Evolutionary conservation across 257 asterid species (phyloP).

Genomic region (Thymus quinquecostatus): DNA sequence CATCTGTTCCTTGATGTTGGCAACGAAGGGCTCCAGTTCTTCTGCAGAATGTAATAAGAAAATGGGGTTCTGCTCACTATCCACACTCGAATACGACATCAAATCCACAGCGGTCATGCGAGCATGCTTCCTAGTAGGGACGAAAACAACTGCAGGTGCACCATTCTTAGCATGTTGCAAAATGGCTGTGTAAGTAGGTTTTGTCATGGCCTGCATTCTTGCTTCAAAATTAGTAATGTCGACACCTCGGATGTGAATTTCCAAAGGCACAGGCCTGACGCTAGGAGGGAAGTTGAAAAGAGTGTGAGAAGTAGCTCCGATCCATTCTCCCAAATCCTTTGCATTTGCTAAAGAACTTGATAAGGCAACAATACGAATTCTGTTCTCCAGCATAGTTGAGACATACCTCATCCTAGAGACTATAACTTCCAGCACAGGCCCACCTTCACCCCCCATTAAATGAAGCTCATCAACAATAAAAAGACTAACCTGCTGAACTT

Average conservation of each 20-base stretch:
- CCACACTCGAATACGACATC: constrained; percentile 57
- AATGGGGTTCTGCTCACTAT: constrained; percentile 43
- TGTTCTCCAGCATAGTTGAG: constrained; percentile 53
- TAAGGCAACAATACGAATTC: constrained; percentile 52
- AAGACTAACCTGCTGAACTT: constrained; percentile 59
- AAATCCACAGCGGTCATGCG: constrained; percentile 59
- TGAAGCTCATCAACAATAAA: constrained; percentile 60
- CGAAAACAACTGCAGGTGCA: constrained; percentile 55
- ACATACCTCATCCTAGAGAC: constrained; percentile 64
- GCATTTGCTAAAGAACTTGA: constrained; percentile 67
- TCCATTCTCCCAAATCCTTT: constrained; percentile 67
- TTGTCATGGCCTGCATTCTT: constrained; percentile 67
- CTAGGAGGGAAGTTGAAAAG: constrained; percentile 63
- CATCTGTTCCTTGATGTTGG: constrained; percentile 47
- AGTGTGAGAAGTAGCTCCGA: constrained; percentile 61
- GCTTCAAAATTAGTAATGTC: constrained; percentile 63
- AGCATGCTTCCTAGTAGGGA: constrained; percentile 63
- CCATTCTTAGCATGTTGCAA: constrained; percentile 59
- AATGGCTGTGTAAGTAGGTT: constrained; percentile 59
- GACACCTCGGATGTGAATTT: constrained; percentile 59
- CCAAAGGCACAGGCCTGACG: constrained; percentile 67
- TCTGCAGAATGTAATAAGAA: constrained; percentile 43
- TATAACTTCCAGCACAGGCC: constrained; percentile 55
- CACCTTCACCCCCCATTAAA: constrained; percentile 61
- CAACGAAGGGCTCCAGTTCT: constrained; percentile 47